These are phyloP conservation scores for Cryptococcus sp. DNA, from an alignment of 1,284 basidiomycete species.

Conservation along the genomic window DNA sequence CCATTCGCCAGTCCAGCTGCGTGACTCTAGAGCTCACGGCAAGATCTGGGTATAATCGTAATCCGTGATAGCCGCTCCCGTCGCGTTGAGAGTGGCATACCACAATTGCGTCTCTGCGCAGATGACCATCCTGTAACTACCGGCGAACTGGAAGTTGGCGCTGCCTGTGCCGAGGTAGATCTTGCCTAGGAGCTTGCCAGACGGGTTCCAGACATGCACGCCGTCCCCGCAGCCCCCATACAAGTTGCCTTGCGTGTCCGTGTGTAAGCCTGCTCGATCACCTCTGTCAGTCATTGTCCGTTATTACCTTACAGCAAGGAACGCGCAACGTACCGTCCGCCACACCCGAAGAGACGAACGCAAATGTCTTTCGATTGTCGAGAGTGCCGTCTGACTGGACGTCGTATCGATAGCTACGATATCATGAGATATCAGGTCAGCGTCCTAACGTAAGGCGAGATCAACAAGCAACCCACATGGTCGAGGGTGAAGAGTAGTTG, in stretches of 20 bases:
- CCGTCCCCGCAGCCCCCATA: slow-evolving; percentile 72
- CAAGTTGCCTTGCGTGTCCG: slow-evolving; percentile 67
- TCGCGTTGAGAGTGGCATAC: slow-evolving; percentile 61
- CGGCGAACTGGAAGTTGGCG: slow-evolving; percentile 69
- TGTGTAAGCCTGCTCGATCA: slow-evolving; percentile 55
- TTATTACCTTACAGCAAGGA: not conserved
- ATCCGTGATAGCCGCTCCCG: slow-evolving; percentile 39
- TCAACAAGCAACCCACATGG: slow-evolving; percentile 59
- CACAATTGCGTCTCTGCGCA: slow-evolving; percentile 68
- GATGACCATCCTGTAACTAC: slow-evolving; percentile 65
- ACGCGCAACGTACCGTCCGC: slow-evolving; percentile 56
- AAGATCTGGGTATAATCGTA: slow-evolving; percentile 11
- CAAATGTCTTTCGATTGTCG: slow-evolving; percentile 68
- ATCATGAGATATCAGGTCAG: not conserved
- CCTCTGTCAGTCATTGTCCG: not conserved
- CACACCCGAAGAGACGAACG: slow-evolving; percentile 66
- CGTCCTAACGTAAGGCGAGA: not conserved
- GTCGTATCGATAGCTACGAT: slow-evolving; percentile 67
- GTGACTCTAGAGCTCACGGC: not conserved
- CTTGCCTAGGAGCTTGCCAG: slow-evolving; percentile 70
- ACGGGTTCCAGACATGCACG: slow-evolving; percentile 67
- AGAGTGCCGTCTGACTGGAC: slow-evolving; percentile 63
- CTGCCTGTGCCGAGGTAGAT: slow-evolving; percentile 65
- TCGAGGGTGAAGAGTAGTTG: slow-evolving; percentile 66
- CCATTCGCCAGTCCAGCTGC: no score